Evolutionary conservation across 2,329 filamentous ascomycete species (phyloP).

Genomic region (Fusarium sublunatum): DNA sequence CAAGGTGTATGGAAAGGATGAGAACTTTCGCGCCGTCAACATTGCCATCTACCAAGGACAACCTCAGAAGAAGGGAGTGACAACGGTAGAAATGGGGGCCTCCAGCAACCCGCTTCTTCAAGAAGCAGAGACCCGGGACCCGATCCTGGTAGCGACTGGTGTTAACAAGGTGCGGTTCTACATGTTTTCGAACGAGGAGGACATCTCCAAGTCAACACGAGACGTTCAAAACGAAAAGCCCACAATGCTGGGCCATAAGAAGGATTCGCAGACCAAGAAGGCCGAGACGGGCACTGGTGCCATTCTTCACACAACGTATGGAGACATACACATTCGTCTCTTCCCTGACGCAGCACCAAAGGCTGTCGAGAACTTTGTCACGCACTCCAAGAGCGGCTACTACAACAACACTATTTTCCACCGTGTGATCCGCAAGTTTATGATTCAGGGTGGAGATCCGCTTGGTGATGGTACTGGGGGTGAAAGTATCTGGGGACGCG

Average conservation of each 20-base stretch:
- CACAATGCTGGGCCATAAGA: conserved; percentile 70
- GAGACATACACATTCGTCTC: conserved; percentile 92
- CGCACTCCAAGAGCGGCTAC: conserved; percentile 87
- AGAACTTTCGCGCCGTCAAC: conserved; percentile 85
- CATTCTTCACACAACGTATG: conserved; percentile 89
- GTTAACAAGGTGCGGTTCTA: conserved; percentile 93
- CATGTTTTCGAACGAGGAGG: conserved; percentile 94
- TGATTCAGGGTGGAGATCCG: conserved; percentile 98
- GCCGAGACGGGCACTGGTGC: conserved; percentile 82
- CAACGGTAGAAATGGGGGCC: conserved; percentile 97
- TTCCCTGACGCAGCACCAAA: conserved; percentile 95
- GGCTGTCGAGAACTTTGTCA: conserved; percentile 97
- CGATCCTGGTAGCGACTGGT: conserved; percentile 86
- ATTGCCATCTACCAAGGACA: conserved; percentile 93
- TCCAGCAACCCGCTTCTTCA: conserved; percentile 92
- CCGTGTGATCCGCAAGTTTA: conserved; percentile 96
- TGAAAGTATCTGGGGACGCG: conserved; percentile 90
- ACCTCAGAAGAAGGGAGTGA: conserved; percentile 91
- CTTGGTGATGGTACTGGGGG: conserved; percentile 92
- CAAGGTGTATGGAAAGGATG: conserved; percentile 89
- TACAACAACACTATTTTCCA: conserved; percentile 99
- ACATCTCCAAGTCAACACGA: conserved; percentile 83
- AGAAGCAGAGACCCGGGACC: conserved; percentile 90
- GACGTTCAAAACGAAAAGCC: conserved; percentile 97
- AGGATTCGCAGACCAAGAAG: conserved; percentile 64